Percentiles rank a stretch among this genome's conserved stretches.
These are phyloP conservation scores for Lepidium sativum DNA, from an alignment of 345 rosid species.

Conservation along the genomic window DNA sequence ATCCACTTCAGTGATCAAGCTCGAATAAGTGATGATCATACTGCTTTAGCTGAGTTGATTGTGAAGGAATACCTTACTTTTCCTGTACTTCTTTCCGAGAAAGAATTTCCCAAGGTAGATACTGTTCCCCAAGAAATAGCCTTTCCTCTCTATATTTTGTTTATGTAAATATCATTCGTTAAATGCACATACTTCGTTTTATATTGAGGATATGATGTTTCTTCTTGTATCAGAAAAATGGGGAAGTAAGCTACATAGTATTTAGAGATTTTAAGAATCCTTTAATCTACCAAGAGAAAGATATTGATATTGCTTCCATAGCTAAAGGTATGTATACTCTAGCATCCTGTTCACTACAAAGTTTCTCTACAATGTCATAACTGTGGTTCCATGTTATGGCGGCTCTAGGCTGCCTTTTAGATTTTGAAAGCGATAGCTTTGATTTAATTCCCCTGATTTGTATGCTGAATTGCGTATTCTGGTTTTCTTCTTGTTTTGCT, in stretches of 20 bases:
- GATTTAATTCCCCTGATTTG: neutral
- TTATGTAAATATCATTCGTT: neutral
- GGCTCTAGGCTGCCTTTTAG: too few relatives aligned
- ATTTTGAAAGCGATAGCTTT: neutral
- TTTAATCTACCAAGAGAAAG: slow-evolving; percentile 38
- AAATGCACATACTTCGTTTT: neutral
- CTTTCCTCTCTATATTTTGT: neutral
- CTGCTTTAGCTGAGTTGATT: slow-evolving; percentile 41
- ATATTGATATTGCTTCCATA: slow-evolving; percentile 44
- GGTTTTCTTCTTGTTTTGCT: slow-evolving; percentile 20
- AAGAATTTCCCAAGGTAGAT: slow-evolving; percentile 49
- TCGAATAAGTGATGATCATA: slow-evolving; percentile 35
- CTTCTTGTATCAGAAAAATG: slow-evolving; percentile 37
- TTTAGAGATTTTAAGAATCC: slow-evolving; percentile 54
- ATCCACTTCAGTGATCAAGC: slow-evolving; percentile 41
- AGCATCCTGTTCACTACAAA: neutral
- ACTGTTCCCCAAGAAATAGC: neutral
- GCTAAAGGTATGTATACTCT: slow-evolving; percentile 45
- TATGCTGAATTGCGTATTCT: neutral
- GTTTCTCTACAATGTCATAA: neutral
- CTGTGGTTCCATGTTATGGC: neutral
- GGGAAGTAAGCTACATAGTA: slow-evolving; percentile 43
- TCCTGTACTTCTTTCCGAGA: slow-evolving; percentile 56
- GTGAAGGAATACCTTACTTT: slow-evolving; percentile 64
- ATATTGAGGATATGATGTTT: neutral